Percentiles rank a stretch among this genome's conserved stretches.
These are phyloP conservation scores for Hyaloscypha bicolor DNA, from an alignment of 495 filamentous ascomycete species.

Conservation along the genomic window DNA sequence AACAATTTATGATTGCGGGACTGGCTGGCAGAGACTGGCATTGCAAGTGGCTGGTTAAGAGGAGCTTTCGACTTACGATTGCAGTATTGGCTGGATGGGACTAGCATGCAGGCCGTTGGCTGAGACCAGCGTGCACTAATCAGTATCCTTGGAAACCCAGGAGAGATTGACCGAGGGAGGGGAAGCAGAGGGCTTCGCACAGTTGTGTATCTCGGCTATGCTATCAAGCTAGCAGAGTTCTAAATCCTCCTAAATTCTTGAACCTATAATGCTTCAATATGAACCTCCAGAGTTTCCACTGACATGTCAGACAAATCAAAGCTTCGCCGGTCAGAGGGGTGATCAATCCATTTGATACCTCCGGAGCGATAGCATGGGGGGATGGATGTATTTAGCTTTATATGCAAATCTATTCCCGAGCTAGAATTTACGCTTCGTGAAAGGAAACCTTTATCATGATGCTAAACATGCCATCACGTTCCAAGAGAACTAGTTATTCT, in stretches of 20 bases:
- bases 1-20: background rate
- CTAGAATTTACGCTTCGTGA: background rate
- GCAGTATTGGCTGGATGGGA: no score
- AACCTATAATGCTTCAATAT: background rate
- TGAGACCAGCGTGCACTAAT: background rate
- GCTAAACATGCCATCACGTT: background rate
- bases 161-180: background rate
- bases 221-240: background rate
- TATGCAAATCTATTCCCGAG: background rate
- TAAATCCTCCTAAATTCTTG: background rate
- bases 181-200: background rate
- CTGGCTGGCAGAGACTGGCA: background rate
- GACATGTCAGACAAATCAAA: background rate
- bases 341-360: background rate
- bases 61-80: no score
- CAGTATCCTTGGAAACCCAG: background rate
- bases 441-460: background rate
- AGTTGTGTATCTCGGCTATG: background rate
- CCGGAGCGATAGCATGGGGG: background rate
- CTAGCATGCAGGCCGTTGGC: no score
- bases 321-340: background rate
- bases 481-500: constrained; percentile 16
- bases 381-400: background rate
- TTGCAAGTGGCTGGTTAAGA: no score
- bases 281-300: background rate